phyloP scores from a whole-genome alignment of 176 grass and related monocot genomes.

The Musa schizocarpa region DNA sequence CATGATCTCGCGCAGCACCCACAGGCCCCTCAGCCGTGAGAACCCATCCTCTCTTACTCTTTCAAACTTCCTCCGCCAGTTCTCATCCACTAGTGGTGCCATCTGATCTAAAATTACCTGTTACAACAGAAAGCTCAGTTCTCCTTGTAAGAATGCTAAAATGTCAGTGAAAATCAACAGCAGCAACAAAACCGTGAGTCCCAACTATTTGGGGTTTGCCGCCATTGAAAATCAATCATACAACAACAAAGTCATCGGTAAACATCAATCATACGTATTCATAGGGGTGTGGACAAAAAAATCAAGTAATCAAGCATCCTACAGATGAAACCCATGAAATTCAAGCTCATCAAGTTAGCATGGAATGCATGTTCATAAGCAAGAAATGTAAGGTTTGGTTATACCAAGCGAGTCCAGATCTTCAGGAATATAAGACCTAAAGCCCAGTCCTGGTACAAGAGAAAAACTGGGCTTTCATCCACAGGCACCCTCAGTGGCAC shows the following conservation, averaged over 20 bases:
- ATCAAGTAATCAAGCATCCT: not conserved
- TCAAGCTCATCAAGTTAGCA: not conserved
- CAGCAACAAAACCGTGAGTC: too few relatives aligned
- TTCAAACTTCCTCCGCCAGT: conserved; percentile 87
- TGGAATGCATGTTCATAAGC: not conserved
- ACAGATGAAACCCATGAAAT: not conserved
- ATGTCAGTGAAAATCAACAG: not conserved
- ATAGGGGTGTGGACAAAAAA: too few relatives aligned
- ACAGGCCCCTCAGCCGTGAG: conserved; percentile 74
- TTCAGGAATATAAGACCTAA: conserved; percentile 94
- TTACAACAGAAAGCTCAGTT: conserved; percentile 12
- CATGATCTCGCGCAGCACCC: conserved; percentile 86
- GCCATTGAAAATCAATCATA: too few relatives aligned
- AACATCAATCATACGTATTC: too few relatives aligned
- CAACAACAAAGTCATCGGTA: too few relatives aligned
- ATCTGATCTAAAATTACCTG: conserved; percentile 98
- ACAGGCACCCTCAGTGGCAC: conserved; percentile 98
- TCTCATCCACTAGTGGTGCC: conserved; percentile 85
- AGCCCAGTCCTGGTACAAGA: conserved; percentile 98
- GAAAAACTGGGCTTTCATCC: conserved; percentile 91
- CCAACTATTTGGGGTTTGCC: too few relatives aligned
- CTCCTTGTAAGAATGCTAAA: not conserved
- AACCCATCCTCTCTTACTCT: conserved; percentile 92
- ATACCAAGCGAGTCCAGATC: conserved; percentile 96
- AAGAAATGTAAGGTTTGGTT: not conserved